Conservation (phyloP, 176 grass and related monocot species). For the Tillandsia fasciculata region DNA sequence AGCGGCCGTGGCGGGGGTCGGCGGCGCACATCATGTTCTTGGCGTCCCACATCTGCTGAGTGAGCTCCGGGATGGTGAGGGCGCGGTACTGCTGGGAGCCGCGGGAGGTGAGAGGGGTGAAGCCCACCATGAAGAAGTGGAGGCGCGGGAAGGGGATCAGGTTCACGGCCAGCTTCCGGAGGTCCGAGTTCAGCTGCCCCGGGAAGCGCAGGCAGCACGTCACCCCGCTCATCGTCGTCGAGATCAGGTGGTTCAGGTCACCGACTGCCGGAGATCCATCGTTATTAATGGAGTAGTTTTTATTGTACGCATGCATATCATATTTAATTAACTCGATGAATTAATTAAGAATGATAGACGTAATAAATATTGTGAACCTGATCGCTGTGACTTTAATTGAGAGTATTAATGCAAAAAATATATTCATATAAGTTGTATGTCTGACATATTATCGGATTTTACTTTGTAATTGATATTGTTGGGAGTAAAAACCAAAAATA, state of each 20-base stretch:
- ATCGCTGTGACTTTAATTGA: too few relatives aligned
- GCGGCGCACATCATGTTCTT: slow-evolving; percentile 99
- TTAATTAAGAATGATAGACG: too few relatives aligned
- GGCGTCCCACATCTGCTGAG: slow-evolving; percentile 95
- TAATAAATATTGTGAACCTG: too few relatives aligned
- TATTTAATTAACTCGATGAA: too few relatives aligned
- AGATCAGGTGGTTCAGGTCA: slow-evolving; percentile 84
- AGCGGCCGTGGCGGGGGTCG: slow-evolving; percentile 67
- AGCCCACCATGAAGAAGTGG: slow-evolving; percentile 91
- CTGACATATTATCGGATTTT: too few relatives aligned
- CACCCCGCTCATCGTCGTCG: slow-evolving; percentile 78
- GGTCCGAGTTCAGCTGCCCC: slow-evolving; percentile 84
- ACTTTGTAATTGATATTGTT: too few relatives aligned
- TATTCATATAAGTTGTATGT: too few relatives aligned
- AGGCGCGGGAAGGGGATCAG: slow-evolving; percentile 72
- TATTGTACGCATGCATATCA: too few relatives aligned
- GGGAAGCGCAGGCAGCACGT: slow-evolving; percentile 87
- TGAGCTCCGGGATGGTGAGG: slow-evolving; percentile 71
- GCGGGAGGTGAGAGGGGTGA: slow-evolving; percentile 59
- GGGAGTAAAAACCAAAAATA: too few relatives aligned
- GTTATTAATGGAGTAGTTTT: too few relatives aligned
- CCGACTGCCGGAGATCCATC: slow-evolving; percentile 27
- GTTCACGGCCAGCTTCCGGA: slow-evolving; percentile 67
- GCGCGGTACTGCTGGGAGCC: slow-evolving; percentile 77
- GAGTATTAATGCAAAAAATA: too few relatives aligned